Percentiles rank a stretch among this genome's conserved stretches.
phyloP scores from a whole-genome alignment of 2,329 filamentous ascomycete species.

The Orbilia brochopaga region DNA sequence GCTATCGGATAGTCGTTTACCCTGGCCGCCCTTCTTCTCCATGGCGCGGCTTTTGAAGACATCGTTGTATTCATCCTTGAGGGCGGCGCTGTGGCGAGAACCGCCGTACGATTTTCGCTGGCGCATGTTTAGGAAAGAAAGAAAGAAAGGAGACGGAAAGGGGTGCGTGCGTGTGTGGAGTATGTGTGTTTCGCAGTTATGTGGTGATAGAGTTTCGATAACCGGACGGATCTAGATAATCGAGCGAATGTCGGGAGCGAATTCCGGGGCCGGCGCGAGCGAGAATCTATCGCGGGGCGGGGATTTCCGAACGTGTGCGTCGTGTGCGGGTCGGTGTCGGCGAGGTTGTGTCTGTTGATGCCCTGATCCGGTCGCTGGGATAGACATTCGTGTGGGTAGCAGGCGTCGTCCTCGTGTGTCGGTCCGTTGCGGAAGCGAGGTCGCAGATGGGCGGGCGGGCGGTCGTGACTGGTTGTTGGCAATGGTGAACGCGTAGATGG shows the following conservation, averaged over 20 bases:
- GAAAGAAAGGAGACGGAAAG: neutral
- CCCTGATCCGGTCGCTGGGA: no score
- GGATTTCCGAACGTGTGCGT: neutral
- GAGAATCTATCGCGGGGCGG: neutral
- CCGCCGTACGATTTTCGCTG: conserved; percentile 44
- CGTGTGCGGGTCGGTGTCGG: neutral
- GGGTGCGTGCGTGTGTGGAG: conserved; percentile 3
- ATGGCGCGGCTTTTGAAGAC: conserved; percentile 43
- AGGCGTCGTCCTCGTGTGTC: no score
- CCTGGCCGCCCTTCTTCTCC: conserved; percentile 31
- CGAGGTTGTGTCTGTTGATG: no score
- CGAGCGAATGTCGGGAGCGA: neutral
- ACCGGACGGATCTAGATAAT: neutral
- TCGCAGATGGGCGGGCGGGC: no score
- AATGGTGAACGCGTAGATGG: no score
- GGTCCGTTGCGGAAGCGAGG: no score
- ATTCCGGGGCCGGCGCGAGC: neutral
- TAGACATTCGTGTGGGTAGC: no score
- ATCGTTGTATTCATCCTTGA: conserved; percentile 47
- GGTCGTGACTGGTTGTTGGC: no score
- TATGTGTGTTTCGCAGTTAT: no score
- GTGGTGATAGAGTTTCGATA: neutral
- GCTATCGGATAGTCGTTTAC: neutral
- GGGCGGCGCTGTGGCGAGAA: conserved; percentile 26
- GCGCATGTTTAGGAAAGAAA: conserved; percentile 23